A percentile compares a stretch with the other conserved stretches of the same genome.
phyloP scores from a whole-genome alignment of 768 basidiomycete species.

The Amylocystis lapponica region DNA sequence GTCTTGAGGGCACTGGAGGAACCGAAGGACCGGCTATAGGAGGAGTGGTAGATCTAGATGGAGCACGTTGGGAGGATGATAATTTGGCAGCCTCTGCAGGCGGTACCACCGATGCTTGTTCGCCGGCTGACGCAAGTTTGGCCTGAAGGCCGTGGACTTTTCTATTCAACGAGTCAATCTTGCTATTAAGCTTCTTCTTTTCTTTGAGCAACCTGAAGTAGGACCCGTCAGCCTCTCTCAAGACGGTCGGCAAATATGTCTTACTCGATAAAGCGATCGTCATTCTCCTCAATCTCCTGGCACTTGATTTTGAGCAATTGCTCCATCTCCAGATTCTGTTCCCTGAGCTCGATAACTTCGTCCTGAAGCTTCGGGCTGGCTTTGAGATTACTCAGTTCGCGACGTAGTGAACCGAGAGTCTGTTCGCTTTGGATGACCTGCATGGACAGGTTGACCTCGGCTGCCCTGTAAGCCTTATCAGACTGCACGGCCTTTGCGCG shows the following conservation, averaged over 20 bases:
- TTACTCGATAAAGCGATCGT: conserved; percentile 75
- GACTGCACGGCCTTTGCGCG: conserved; percentile 42
- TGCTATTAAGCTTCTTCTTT: conserved; percentile 68
- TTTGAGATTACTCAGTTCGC: conserved; percentile 47
- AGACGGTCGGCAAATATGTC: conserved; percentile 21
- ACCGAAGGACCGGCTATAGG: not conserved
- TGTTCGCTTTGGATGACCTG: conserved; percentile 65
- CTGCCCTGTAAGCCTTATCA: conserved; percentile 53
- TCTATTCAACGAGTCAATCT: conserved; percentile 65
- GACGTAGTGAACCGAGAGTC: conserved; percentile 50
- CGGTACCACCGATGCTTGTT: conserved; percentile 1
- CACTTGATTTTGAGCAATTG: conserved; percentile 63
- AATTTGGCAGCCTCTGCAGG: conserved; percentile 10
- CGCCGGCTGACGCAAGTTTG: conserved; percentile 49
- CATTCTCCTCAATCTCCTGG: conserved; percentile 77
- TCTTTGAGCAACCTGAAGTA: conserved; percentile 62
- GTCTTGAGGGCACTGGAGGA: conserved; percentile 11
- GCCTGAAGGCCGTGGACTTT: conserved; percentile 69
- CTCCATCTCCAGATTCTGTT: conserved; percentile 73
- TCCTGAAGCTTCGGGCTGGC: conserved; percentile 51
- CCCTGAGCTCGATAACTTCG: conserved; percentile 54
- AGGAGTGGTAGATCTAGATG: not conserved
- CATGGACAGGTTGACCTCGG: conserved; percentile 62
- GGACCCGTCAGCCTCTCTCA: not conserved
- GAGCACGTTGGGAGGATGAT: conserved; percentile 16